Conservation (phyloP, 768 basidiomycete species). For the Tricholoma hemisulphureum region DNA sequence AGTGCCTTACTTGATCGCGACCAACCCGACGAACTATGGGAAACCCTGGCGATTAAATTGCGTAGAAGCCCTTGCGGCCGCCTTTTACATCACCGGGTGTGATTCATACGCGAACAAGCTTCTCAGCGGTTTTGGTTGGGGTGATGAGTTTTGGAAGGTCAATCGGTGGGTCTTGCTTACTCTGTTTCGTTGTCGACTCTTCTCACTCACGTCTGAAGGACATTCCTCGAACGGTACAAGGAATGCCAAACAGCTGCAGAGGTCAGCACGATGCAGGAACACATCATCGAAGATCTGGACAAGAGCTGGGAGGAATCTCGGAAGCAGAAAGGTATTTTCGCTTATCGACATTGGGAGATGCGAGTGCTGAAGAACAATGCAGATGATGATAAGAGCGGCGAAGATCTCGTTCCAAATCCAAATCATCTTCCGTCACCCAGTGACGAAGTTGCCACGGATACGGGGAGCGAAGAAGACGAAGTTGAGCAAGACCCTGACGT, state of each 20-base stretch:
- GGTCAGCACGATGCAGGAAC: constrained; percentile 58
- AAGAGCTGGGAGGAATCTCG: constrained; percentile 58
- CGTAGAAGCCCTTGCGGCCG: constrained; percentile 91
- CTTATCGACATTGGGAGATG: background rate
- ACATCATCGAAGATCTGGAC: constrained; percentile 69
- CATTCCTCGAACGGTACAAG: constrained; percentile 72
- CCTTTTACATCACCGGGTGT: constrained; percentile 92
- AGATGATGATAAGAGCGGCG: constrained; percentile 29
- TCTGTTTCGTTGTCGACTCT: background rate
- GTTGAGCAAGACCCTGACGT: background rate
- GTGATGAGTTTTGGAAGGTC: constrained; percentile 79
- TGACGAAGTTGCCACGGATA: constrained; percentile 18
- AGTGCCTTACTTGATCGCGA: constrained; percentile 96
- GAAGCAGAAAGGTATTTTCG: constrained; percentile 43
- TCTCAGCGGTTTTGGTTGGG: constrained; percentile 87
- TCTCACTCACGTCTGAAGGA: constrained; percentile 31
- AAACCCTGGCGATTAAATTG: constrained; percentile 97
- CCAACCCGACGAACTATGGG: constrained; percentile 97
- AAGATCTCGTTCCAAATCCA: constrained; percentile 69
- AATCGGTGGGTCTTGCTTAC: constrained; percentile 62
- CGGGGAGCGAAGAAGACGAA: background rate
- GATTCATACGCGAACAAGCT: constrained; percentile 76
- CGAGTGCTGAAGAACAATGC: background rate
- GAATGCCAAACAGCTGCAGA: constrained; percentile 65
- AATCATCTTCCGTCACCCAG: constrained; percentile 43